Evolutionary conservation across 176 grass and related monocot species (phyloP), one percentile per base, ranked within the genome.

Genomic region (Avena insularis): DNA sequence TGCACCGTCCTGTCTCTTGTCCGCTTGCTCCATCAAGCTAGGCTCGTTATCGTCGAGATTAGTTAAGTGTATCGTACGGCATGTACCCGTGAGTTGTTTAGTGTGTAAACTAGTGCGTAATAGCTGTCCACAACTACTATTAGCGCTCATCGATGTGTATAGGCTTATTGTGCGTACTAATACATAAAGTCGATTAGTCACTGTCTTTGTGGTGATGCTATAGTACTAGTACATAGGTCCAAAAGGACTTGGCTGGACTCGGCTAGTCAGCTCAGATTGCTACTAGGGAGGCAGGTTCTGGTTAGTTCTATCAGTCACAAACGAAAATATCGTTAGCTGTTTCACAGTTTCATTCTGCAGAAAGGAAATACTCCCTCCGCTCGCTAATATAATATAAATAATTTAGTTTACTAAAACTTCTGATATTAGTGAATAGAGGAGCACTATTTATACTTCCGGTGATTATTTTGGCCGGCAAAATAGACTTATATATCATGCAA

Each of bases 111-210:
- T 16, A 49, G 4, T 55, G 47, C 43, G 57, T 50, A 12, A 59
- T 87, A 75, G 89, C 84, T 90, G 89, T 83, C 79, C 33, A 2
- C 80, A 57, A 87, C 73, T 51, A 27, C 27, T 33, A 65, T 15
- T 66, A 21, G 10, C 58, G 64, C 47, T 55, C n/a, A 64, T 25
- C 23, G 23, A 14, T 62, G 29, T 14, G 9, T 64, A 17, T 85
- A 51, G 0, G 25, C 3, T 3, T 23, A 23, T 23, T 78, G 53
- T 15, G 81, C 43, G 36, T 27, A 17, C 40, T 43, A 43, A 64
- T 40, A 50, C 65, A 71, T 46, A 46, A 66, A 47, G 36, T 65
- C 25, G 27, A 43, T 10, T 9, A 12, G 33, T 71, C 68, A 46
- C 68, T 45, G 40, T 71, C 68, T 71, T 17, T 43, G 67, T 43